Evolutionary conservation across 495 filamentous ascomycete species (phyloP), one percentile per base, ranked within the genome.

Genomic region (Daldinia childiae): DNA sequence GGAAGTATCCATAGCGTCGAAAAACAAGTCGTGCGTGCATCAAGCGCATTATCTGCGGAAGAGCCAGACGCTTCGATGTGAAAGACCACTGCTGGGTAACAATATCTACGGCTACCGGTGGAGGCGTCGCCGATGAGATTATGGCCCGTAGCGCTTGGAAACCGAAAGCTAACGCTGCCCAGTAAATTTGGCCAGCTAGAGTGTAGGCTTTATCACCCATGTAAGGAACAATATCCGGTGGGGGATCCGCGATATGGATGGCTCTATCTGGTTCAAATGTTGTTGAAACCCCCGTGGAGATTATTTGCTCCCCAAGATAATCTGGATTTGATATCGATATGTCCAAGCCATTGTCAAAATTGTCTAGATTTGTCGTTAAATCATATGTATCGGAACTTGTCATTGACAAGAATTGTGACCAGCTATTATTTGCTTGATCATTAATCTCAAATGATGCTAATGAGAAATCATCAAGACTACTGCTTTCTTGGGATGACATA

Each of bases 1-100:
- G 56, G 39, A 65, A 65, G 57, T 56, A 70, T 17, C 68, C 68
- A 39, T 70, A 65, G 3, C 56, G 45, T 0, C 69, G 64, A 48
- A 72, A 72, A 15, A 48, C n/a, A 27, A 72, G 69, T 6, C 69
- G 58, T 17, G 69, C 52, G n/a, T 68, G 55, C 64, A 72, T 72
- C 15, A 67, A 4, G 11, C 36, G 39, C 69, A 72, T 66, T 21
- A 71, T 54, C 43, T 64, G 50, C 14, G 69, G 64, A 5, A 72
- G 27, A 8, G 64, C 36, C 8, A 64, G 21, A 1, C 36, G 64
- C 55, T 59, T 64, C 9, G 62, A 34, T 3, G 69, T 64, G 51
- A 66, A 34, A 30, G 26, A 54, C 50, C 50, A 54, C 14, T 54
- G 50, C 6, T 17, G 4, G 0, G 26, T n/a, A 9, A 67, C 64